phyloP scores from a whole-genome alignment of 192 early-diverging fungal species.

The Nowakowskiella sp. region DNA sequence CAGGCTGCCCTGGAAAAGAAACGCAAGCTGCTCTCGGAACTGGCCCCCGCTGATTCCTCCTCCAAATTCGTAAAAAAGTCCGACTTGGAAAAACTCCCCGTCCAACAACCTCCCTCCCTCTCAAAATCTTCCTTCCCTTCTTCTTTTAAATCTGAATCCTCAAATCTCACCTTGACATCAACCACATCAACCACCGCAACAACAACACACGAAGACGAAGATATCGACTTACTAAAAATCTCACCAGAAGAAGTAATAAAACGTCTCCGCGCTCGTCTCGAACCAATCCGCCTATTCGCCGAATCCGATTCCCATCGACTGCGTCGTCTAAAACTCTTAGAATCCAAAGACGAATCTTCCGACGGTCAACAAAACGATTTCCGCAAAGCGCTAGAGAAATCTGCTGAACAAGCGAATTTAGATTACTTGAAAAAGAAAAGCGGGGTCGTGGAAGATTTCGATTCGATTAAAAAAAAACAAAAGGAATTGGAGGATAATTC shows the following conservation, averaged over 20 bases:
- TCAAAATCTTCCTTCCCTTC: no score
- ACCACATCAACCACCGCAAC: no score
- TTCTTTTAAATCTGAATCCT: no score
- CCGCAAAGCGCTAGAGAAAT: constrained; percentile 68
- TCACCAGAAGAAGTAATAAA: constrained; percentile 66
- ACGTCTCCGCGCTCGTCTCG: constrained; percentile 73
- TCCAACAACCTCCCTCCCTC: no score
- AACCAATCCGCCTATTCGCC: constrained; percentile 89
- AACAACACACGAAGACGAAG: constrained; percentile 12
- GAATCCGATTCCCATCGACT: constrained; percentile 76
- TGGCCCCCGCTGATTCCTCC: no score
- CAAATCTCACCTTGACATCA: no score
- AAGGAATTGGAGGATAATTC: constrained; percentile 44
- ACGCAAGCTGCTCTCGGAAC: no score
- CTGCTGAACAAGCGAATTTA: constrained; percentile 68
- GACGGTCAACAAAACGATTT: constrained; percentile 91
- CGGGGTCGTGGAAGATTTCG: constrained; percentile 29
- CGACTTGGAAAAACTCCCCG: no score
- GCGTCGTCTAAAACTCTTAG: constrained; percentile 68
- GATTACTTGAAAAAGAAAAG: constrained; percentile 59
- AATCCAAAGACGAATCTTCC: constrained; percentile 65
- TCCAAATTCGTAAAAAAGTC: no score
- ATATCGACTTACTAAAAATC: constrained; percentile 44
- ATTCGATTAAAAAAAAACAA: constrained; percentile 30
- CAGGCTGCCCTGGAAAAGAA: no score